Percentiles rank a stretch among this genome's conserved stretches.
phyloP scores from a whole-genome alignment of 768 basidiomycete genomes.

The Boletus vermiculosoides region DNA sequence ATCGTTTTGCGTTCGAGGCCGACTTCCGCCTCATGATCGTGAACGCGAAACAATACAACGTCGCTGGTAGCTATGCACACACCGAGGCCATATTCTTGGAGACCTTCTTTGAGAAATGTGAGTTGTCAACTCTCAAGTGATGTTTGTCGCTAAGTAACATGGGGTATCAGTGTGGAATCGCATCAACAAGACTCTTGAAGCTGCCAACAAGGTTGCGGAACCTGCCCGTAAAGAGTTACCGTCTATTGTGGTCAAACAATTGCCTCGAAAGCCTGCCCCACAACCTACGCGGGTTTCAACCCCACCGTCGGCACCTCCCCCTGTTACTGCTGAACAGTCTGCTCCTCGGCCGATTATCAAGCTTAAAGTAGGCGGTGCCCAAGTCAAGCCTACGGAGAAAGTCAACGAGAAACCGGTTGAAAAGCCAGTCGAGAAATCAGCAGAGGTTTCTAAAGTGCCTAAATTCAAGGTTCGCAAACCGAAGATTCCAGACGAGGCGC shows the following conservation, averaged over 20 bases:
- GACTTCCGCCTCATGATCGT: constrained; percentile 87
- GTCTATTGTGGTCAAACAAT: constrained; percentile 24
- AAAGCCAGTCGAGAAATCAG: constrained; percentile 25
- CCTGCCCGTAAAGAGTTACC: constrained; percentile 26
- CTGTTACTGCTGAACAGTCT: constrained; percentile 28
- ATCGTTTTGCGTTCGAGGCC: constrained; percentile 76
- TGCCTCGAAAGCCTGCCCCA: constrained; percentile 18
- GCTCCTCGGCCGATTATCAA: constrained; percentile 61
- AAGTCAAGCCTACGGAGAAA: constrained; percentile 36
- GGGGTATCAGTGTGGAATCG: constrained; percentile 72
- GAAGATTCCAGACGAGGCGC: constrained; percentile 47
- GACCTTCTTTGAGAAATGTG: constrained; percentile 82
- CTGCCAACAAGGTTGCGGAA: constrained; percentile 47
- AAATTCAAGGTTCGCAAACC: constrained; percentile 44
- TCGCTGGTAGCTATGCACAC: constrained; percentile 65
- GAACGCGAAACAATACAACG: constrained; percentile 88
- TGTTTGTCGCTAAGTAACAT: constrained; percentile 8
- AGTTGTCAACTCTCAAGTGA: constrained; percentile 29
- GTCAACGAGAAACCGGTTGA: constrained; percentile 27
- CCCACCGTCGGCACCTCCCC: constrained; percentile 15
- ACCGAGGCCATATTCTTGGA: constrained; percentile 76
- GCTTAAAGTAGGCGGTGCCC: constrained; percentile 55
- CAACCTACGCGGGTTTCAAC: constrained; percentile 11
- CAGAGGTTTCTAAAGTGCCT: constrained; percentile 34
- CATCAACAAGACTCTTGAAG: constrained; percentile 81